These are phyloP conservation scores for Globisporangium okanoganense DNA, from an alignment of 352 stramenopile genomes.

Conservation along the genomic window DNA sequence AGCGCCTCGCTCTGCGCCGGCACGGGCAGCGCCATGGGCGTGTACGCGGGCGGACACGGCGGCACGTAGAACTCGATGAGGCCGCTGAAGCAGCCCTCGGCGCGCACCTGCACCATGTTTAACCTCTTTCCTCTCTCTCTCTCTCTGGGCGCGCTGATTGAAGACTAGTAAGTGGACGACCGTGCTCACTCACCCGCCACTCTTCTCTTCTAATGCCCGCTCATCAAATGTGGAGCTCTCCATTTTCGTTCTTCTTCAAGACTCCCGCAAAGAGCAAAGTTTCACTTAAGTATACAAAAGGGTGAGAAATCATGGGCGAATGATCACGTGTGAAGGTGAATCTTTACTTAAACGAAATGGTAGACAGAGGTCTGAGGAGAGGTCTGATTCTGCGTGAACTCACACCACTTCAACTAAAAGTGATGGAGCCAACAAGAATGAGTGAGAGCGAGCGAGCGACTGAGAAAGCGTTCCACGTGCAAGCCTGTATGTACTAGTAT, in stretches of 20 bases:
- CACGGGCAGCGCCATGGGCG: slow-evolving; percentile 18
- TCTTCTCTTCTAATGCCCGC: no score
- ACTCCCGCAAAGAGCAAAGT: background rate
- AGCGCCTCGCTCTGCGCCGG: slow-evolving; percentile 3
- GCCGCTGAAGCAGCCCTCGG: slow-evolving; percentile 21
- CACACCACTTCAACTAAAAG: no score
- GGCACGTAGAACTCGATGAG: slow-evolving; percentile 25
- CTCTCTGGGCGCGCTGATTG: no score
- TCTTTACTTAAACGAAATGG: no score
- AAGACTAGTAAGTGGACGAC: no score
- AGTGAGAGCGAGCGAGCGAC: no score
- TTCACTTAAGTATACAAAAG: background rate
- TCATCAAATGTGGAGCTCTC: background rate
- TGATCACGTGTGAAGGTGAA: background rate
- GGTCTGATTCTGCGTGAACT: no score
- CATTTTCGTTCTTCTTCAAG: background rate
- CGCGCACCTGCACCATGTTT: slow-evolving; percentile 7
- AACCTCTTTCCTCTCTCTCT: background rate
- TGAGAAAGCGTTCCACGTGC: no score
- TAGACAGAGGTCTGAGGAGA: no score
- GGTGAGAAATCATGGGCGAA: background rate
- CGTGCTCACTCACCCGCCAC: no score
- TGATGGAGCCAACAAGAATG: no score
- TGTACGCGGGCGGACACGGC: slow-evolving; percentile 18
- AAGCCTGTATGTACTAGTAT: no score